Base-by-base conservation (phyloP, 768 basidiomycete genomes). In the Russula lepida region DNA sequence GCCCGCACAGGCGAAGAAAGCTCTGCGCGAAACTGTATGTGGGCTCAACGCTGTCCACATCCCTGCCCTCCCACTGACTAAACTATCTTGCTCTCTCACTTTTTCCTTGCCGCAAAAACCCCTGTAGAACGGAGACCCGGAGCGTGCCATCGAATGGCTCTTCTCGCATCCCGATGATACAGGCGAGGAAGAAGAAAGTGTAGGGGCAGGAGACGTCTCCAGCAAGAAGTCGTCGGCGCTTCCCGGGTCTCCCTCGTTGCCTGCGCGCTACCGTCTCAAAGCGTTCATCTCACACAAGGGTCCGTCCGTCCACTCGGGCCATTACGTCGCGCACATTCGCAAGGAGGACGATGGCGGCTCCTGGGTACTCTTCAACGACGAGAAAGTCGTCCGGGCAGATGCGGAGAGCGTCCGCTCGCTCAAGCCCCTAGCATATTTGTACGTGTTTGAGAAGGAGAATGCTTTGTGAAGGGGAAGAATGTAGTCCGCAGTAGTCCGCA, bases 221-320 rank as follows among this genome's bases (percentile, higher is more conserved):
- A n/a, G 27, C 33, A 19, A 37, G 17, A 30, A 30, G 11, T 12
- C 39, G 17, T 7, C 39, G 3, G 27, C 41, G 28, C 28, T 15
- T 3, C 61, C 51, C 7, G 75, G 0, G 71, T 72, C 0, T 4
- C 91, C 92, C 23, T 67, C 69, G 2, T 77, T 92, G 0, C 95
- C 95, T 0, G 92, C 86, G 6, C 74, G 75, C 15, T 99, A 92
- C 75, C 76, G 77, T 30, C 81, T 99, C 30, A 89, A 93, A 70
- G 93, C 91, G 9, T 99, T 98, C 76, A 85, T 99, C 68, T 97
- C 94, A 53, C 95, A 99, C 77, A 98, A 97, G 69, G 95, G 95
- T 0, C 89, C 91, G 0, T 94, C 91, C 0, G 92, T 95, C 27
- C 95, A 98, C 70, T 95, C 92, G 0, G 95, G 88, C 0, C 95